Evolutionary conservation across 2,329 filamentous ascomycete species (phyloP), one percentile per base, ranked within the genome.

Genomic region (Nannizzia gypsea): DNA sequence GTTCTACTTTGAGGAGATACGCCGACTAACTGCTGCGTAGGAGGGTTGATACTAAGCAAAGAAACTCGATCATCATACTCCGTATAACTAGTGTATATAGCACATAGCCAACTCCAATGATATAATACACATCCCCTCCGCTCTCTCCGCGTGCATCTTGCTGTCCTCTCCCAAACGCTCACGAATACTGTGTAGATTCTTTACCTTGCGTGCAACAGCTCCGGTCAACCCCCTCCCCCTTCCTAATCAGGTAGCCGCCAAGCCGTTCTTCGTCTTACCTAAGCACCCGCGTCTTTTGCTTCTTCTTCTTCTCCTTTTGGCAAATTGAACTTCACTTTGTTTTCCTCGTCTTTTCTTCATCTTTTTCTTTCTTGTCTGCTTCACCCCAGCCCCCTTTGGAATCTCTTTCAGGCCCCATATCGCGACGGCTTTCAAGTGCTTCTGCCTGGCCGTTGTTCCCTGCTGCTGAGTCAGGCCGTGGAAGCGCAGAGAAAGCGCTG

Each of bases 1-100:
- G 72, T 95, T 95, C 76, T 99, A 89, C 78, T 92, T 99, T 65
- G 80, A 95, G 70, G 93, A 99, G 74, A 85, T 97, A 60, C 90
- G 96, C 73, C 82, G 88, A 15, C 64, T 75, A 50, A 73, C 72
- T 13, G 52, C 56, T 13, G 20, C 60, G 15, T 58, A 55, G 17
- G 22, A 8, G 15, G 3, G 11, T 26, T 15, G 15, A 50, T 24
- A 48, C 15, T 4, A 24, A 13, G 11, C 2, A 6, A 26, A 24
- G 40, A 5, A 44, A 44, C n/a, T 6, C 13, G 40, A 44, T 20
- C 6, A 44, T n/a, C n/a, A n/a, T n/a, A n/a, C n/a, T n/a, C n/a
- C n/a, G n/a, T n/a, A n/a, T n/a, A n/a, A n/a, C n/a, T n/a, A n/a
- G n/a, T 44, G 40, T 44, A 20, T 44, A 44, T 44, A 44, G n/a